A percentile compares a stretch with the other conserved stretches of the same genome.
Evolutionary conservation across 108 stramenopile species (phyloP).

Genomic region (Skeletonema marinoi): DNA sequence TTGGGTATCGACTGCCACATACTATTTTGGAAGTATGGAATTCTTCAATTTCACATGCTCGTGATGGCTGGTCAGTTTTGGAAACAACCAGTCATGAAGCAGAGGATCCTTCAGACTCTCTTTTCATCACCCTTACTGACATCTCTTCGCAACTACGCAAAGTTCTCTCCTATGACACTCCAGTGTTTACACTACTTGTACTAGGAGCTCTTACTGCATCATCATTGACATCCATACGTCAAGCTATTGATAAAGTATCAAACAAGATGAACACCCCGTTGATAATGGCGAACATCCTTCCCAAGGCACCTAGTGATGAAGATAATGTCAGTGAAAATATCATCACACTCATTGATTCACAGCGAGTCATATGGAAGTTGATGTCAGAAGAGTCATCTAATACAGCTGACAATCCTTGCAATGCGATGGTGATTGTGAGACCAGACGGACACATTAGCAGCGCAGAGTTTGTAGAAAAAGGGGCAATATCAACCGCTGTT

Average conservation of each 20-base stretch:
- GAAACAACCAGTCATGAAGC: neutral
- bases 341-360: conserved; percentile 15
- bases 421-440: conserved; percentile 51
- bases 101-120: neutral
- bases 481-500: neutral
- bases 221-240: neutral
- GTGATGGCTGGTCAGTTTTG: conserved; percentile 21
- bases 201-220: conserved; percentile 12
- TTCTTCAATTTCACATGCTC: neutral
- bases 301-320: neutral
- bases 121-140: conserved; percentile 25
- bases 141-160: conserved; percentile 39
- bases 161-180: conserved; percentile 5
- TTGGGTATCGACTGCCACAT: conserved; percentile 71
- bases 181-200: conserved; percentile 27
- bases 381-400: neutral
- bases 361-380: conserved; percentile 4
- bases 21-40: conserved; percentile 31
- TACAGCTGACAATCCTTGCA: neutral
- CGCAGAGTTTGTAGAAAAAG: conserved; percentile 1
- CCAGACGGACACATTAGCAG: conserved; percentile 71
- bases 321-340: conserved; percentile 6
- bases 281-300: conserved; percentile 14
- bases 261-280: conserved; percentile 13
- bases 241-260: conserved; percentile 10